Evolutionary conservation across 176 grass and related monocot species (phyloP), one percentile per base, ranked within the genome.

Genomic region (Oryza australiensis): DNA sequence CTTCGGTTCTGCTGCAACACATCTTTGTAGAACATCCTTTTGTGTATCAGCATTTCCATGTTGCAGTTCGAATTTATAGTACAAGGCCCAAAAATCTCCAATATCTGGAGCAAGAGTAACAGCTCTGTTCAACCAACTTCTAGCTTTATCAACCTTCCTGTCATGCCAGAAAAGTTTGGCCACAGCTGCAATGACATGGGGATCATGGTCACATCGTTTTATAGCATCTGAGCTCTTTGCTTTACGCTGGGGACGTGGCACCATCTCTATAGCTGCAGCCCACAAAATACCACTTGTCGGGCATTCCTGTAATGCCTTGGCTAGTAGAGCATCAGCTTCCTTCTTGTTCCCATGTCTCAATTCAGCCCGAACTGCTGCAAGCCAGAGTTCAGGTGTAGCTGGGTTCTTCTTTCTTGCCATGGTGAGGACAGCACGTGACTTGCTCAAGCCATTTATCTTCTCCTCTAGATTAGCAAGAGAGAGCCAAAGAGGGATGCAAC

Each of bases 281-380:
- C 94, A 97, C 22, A 97, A 72, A 79, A 94, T 97, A 26, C 94
- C 94, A 92, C 91, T 97, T 68, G 87, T 74, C 74, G 92, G 92
- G n/a, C 94, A 97, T 77, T 94, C 92, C 69, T 97, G 94, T 66
- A 94, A 80, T 73, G 94, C 92, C 68, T 97, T 97, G 41, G 94
- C 91, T 84, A 94, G 89, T 23, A 94, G 83, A 64, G 87, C 70
- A 82, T 94, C 94, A 9, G 89, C 94, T 70, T 97, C 94, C 76
- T 94, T 94, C 62, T 94, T 97, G 74, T 89, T 94, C 23, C 91
- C 92, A 20, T 97, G 85, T 80, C 91, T 90, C 53, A 88, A 73
- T 75, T 97, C 94, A 66, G 89, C 82, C 76, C 92, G 85, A 80
- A 92, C 86, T 70, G 94, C 94, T 76, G 94, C 89, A 83, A 92